Base-by-base conservation (phyloP, 306 rosid genomes). In the Glycine tomentella region DNA sequence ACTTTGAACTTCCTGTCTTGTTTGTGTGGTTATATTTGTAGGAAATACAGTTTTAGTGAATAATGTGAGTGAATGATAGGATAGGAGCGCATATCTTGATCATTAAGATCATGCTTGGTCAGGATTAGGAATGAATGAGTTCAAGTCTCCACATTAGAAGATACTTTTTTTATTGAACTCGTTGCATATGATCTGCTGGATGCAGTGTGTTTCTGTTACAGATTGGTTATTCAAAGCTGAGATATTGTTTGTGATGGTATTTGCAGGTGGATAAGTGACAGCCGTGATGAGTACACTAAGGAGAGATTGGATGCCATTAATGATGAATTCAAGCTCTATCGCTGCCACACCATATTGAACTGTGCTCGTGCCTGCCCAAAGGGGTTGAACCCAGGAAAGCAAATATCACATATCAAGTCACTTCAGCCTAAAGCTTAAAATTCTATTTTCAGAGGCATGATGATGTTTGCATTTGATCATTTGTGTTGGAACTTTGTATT, bases 341-440 rank as follows among this genome's bases (percentile, higher is more conserved):
- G 99, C n/a, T 96, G 99, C 80, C 99, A 96, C 90, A 96, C 99
- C 78, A 96, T 96, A 80, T 84, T 93, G 91, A 96, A 96, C 87
- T 96, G 99, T 75, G 92, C 99, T 52, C 94, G 92, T 49, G 98
- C 98, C 82, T 93, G 99, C 64, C 99, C 99, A 5, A 96, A 96
- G 91, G 99, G 99, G 57, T 84, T 96, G 91, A 96, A 90, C 82
- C 99, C 99, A 0, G 99, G 98, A 85, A 92, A 91, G 92, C 92
- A 96, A 88, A 96, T 96, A 79, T 69, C 71, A 57, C 64, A 93
- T 77, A 96, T 93, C 91, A 96, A 96, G 86, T 80, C 82, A 6
- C 97, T 92, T 51, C 90, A 93, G 89, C 73, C 87, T 17, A 52
- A 58, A 58, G 75, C 73, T 38, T 82, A 58, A 88, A 55, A 42